Evolutionary conservation across 805 yeast genomes (phyloP).

Genomic region (Phaffomyces thermotolerans): DNA sequence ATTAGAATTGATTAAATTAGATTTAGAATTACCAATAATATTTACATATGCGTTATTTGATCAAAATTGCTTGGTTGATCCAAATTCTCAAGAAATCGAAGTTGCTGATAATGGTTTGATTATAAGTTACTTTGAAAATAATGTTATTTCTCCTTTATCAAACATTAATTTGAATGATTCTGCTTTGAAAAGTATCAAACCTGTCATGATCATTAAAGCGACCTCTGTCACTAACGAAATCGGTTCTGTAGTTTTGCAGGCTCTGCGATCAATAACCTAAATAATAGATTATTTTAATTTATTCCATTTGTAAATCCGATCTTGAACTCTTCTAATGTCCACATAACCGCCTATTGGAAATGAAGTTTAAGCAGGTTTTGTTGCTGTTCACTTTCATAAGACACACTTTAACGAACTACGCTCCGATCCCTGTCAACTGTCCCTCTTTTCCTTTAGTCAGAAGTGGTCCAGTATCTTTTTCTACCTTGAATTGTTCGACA

Average conservation of each 20-base stretch:
- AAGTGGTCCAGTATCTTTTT: constrained; percentile 6
- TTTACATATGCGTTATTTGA: constrained; percentile 76
- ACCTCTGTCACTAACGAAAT: constrained; percentile 50
- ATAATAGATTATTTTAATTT: neutral
- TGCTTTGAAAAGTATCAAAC: constrained; percentile 48
- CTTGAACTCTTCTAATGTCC: neutral
- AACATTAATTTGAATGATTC: constrained; percentile 53
- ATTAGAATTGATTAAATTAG: constrained; percentile 63
- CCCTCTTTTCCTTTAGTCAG: constrained; percentile 8
- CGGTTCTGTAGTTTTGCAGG: constrained; percentile 51
- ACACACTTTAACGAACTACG: constrained; percentile 1
- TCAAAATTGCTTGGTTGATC: constrained; percentile 62
- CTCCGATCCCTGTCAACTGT: constrained; percentile 9
- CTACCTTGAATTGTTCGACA: constrained; percentile 3
- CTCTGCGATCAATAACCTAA: constrained; percentile 8
- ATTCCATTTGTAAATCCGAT: neutral
- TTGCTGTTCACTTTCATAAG: neutral
- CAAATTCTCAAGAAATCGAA: constrained; percentile 81
- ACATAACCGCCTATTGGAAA: neutral
- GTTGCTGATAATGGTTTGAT: constrained; percentile 81
- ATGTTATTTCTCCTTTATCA: constrained; percentile 65
- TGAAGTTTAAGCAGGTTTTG: neutral
- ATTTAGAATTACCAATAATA: constrained; percentile 62
- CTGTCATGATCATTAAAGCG: constrained; percentile 41
- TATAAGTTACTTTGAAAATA: constrained; percentile 62